Percentiles rank a stretch among this genome's conserved stretches.
Conservation (phyloP, 2,329 filamentous ascomycete genomes). For the Ramularia collo-cygni region DNA sequence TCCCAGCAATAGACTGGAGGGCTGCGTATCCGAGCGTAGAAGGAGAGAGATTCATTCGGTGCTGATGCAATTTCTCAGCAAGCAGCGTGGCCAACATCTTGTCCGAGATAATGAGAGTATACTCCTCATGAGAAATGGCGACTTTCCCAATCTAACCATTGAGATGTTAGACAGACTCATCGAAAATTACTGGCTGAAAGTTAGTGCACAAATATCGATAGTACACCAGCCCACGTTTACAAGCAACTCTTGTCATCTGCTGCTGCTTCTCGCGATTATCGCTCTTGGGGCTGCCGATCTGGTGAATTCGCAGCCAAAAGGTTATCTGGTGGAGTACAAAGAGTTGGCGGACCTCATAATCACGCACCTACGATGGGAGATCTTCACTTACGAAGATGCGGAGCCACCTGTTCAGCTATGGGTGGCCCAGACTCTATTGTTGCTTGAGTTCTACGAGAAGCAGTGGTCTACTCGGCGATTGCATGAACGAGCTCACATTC, state of each 20-base stretch:
- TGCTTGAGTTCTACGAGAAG: slow-evolving; percentile 90
- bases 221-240: slow-evolving; percentile 87
- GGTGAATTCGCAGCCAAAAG: slow-evolving; percentile 68
- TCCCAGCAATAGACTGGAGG: too few species aligned
- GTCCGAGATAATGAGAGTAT: slow-evolving; percentile 6
- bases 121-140: slow-evolving; percentile 8
- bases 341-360: slow-evolving; percentile 80
- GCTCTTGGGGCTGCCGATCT: slow-evolving; percentile 81
- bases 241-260: slow-evolving; percentile 70
- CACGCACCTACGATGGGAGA: slow-evolving; percentile 85
- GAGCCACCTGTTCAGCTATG: slow-evolving; percentile 84
- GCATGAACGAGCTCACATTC: slow-evolving; percentile 88
- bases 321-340: slow-evolving; percentile 65
- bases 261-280: slow-evolving; percentile 79
- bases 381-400: slow-evolving; percentile 83
- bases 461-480: slow-evolving; percentile 87
- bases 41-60: slow-evolving; percentile 5
- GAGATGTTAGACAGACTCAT: slow-evolving; percentile 93
- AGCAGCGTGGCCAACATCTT: slow-evolving; percentile 7
- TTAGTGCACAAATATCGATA: slow-evolving; percentile 85
- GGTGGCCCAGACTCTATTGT: slow-evolving; percentile 81
- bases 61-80: slow-evolving; percentile 7
- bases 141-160: slow-evolving; percentile 57
- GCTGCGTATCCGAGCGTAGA: slow-evolving; percentile 7
- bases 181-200: slow-evolving; percentile 83